Evolutionary conservation across 495 filamentous ascomycete genomes (phyloP), one percentile per base, ranked within the genome.

Genomic region (Talaromyces stipitatus): DNA sequence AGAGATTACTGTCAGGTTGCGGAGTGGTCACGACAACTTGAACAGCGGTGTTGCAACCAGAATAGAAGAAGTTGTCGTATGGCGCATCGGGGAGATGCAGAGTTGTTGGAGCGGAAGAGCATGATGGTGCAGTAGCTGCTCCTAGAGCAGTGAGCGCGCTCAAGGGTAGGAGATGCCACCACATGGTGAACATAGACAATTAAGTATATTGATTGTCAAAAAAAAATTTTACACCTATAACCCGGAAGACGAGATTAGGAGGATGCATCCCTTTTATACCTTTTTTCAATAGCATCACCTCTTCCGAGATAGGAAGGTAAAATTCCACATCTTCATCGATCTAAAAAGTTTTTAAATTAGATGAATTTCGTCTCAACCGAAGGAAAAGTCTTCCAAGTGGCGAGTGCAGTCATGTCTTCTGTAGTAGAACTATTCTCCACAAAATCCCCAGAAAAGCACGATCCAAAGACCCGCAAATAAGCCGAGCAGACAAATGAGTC

Each of bases 41-140:
- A 27, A 70, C 73, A 27, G 72, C 72, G 23, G 75, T 70, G 52
- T 83, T 74, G 67, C 83, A 85, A 63, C 81, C 78, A n/a, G 76
- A 78, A 56, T 82, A 78, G 68, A 86, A 85, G 66, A 83, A 86
- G 58, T 86, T 84, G 28, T 81, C 69, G 65, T 85, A 85, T 1
- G 83, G 83, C 9, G 69, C 73, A 43, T 68, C 67, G 14, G 52
- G 59, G 0, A 70, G 56, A 3, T 66, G 61, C 10, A 70, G 50
- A 4, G 59, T 66, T 1, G 66, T 20, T 32, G 55, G 45, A 18
- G 55, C 18, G 22, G 54, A 55, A 12, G 36, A 46, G 36, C 54
- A 55, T 45, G 55, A 27, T 20, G 29, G 36, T 14, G 54, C 36
- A 18, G 55, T n/a, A 8, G 55, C 48, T 51, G 43, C 55, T 23